Conservation (phyloP, 257 asterid species). For the Nicotiana paniculata region DNA sequence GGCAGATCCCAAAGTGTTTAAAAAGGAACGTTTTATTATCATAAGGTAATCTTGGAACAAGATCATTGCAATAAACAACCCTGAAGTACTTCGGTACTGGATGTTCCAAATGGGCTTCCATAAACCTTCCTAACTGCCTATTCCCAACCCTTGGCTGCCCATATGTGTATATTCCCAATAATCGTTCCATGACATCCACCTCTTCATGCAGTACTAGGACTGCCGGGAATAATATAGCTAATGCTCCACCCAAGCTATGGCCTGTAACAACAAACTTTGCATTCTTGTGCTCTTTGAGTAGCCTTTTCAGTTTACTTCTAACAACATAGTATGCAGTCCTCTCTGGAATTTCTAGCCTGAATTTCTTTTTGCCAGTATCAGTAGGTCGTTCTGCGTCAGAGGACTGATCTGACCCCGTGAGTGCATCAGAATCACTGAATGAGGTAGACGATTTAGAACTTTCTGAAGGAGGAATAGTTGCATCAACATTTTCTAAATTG, state of each 20-base stretch:
- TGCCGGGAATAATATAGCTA: constrained; percentile 76
- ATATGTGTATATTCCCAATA: constrained; percentile 62
- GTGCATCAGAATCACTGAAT: constrained; percentile 11
- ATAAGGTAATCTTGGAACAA: constrained; percentile 92
- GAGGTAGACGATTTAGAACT: constrained; percentile 13
- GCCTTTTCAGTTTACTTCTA: constrained; percentile 40
- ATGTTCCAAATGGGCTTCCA: constrained; percentile 55
- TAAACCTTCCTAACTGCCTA: constrained; percentile 45
- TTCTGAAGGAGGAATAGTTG: constrained; percentile 6
- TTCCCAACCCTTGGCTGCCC: constrained; percentile 93
- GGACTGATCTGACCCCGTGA: constrained; percentile 11
- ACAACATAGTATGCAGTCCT: constrained; percentile 68
- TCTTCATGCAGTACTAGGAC: constrained; percentile 63
- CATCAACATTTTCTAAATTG: constrained; percentile 13
- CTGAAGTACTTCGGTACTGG: constrained; percentile 64
- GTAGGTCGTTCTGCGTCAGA: constrained; percentile 16
- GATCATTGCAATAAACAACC: constrained; percentile 78
- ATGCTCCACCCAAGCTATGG: constrained; percentile 94
- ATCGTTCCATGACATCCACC: constrained; percentile 46
- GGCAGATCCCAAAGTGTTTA: constrained; percentile 80
- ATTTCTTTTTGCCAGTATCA: constrained; percentile 11
- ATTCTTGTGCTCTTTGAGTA: constrained; percentile 56
- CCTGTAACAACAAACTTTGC: constrained; percentile 81
- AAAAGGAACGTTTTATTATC: constrained; percentile 76
- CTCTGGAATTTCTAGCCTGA: constrained; percentile 27